Evolutionary conservation across 2,329 filamentous ascomycete species (phyloP).

Genomic region (Colletotrichum salicis): DNA sequence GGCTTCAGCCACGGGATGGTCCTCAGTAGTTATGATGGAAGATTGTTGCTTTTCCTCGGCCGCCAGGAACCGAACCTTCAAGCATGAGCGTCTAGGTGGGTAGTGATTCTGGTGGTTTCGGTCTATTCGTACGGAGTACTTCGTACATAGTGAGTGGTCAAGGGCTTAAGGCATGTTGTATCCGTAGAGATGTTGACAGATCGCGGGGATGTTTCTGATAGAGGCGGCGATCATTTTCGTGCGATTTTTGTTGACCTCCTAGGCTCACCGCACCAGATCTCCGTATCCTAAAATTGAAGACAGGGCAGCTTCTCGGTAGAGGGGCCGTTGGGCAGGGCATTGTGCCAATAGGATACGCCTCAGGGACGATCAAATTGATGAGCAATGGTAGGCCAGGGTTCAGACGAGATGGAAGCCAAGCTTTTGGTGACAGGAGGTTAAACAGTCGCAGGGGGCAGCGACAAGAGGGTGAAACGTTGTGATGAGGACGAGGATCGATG

Average conservation of each 20-base stretch:
- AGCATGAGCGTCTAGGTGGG: not conserved
- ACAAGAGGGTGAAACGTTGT: constrained; percentile 17
- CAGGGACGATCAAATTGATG: not conserved
- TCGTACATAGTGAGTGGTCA: not conserved
- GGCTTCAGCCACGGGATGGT: not conserved
- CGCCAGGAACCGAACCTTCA: not conserved
- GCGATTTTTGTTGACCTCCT: not conserved
- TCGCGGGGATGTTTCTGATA: not conserved
- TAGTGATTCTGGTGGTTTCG: too few species aligned
- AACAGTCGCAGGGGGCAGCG: constrained; percentile 2
- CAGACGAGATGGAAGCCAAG: constrained; percentile 29
- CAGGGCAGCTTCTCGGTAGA: not conserved
- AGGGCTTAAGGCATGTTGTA: not conserved
- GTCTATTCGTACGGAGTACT: too few species aligned
- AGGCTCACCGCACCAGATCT: not conserved
- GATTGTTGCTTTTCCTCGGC: not conserved
- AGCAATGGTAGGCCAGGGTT: constrained; percentile 7
- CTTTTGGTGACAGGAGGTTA: constrained; percentile 35
- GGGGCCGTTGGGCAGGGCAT: not conserved
- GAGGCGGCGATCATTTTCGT: constrained; percentile 1
- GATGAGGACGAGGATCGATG: not conserved
- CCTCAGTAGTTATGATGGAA: not conserved
- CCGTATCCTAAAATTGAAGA: not conserved
- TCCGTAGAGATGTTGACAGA: not conserved
- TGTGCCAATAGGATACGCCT: not conserved